Percentiles rank a stretch among this genome's conserved stretches.
Evolutionary conservation across 2,329 filamentous ascomycete species (phyloP).

Genomic region (Colletotrichum orchidophilum): DNA sequence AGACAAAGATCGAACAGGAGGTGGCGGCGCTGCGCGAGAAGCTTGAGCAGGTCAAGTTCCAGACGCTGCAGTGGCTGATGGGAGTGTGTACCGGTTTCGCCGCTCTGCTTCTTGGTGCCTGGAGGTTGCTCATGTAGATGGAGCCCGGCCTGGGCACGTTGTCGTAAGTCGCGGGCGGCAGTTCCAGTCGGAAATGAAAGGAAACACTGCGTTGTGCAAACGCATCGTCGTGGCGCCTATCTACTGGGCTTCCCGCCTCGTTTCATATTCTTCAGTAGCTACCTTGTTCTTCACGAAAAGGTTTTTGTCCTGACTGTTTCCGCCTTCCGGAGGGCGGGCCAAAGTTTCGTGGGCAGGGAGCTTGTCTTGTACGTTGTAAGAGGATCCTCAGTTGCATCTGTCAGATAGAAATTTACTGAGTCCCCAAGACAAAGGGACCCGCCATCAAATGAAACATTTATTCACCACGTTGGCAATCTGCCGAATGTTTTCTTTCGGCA

Average conservation of each 20-base stretch:
- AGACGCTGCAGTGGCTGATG: constrained; percentile 98
- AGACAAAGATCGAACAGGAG: constrained; percentile 98
- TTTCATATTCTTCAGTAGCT: background rate
- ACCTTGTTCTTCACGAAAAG: background rate
- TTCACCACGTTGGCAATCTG: background rate
- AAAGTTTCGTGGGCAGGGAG: background rate
- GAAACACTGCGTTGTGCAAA: background rate
- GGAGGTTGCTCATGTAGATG: constrained; percentile 72
- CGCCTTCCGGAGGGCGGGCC: background rate
- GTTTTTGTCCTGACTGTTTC: background rate
- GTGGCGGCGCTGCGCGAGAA: constrained; percentile 90
- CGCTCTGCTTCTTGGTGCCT: constrained; percentile 74
- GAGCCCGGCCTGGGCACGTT: background rate
- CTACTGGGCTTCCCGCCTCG: background rate
- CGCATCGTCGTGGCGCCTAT: background rate
- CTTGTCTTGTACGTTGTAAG: background rate
- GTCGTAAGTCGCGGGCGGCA: background rate
- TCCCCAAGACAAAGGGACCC: no score
- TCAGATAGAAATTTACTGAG: no score
- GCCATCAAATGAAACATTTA: background rate
- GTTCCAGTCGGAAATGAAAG: background rate
- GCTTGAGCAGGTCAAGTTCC: constrained; percentile 97
- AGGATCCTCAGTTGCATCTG: background rate
- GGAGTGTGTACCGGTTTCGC: constrained; percentile 78
- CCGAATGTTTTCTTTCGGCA: background rate